These are phyloP conservation scores for Fusarium bactridioides DNA, from an alignment of 2,329 filamentous ascomycete genomes.

Conservation along the genomic window DNA sequence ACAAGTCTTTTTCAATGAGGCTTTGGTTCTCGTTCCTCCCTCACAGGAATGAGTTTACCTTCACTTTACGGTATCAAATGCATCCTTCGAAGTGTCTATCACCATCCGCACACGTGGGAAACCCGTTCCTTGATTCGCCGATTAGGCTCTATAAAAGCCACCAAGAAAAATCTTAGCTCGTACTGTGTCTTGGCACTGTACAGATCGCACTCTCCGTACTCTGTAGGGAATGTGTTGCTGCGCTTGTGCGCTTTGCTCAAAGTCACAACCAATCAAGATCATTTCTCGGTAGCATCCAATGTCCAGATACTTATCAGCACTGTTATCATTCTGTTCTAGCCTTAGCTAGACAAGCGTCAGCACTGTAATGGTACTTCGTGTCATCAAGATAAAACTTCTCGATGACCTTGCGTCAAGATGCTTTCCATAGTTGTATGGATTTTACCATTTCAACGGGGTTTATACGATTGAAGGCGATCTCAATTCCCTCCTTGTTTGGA, in stretches of 20 bases:
- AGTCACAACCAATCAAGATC: constrained; percentile 23
- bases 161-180: constrained; percentile 10
- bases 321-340: constrained; percentile 6
- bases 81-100: constrained; percentile 8
- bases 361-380: constrained; percentile 4
- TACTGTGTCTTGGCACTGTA: constrained; percentile 31
- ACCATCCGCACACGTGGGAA: constrained; percentile 36
- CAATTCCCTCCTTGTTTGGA: background rate
- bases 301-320: constrained; percentile 35
- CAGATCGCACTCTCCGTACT: background rate
- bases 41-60: constrained; percentile 1
- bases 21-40: background rate
- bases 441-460: background rate
- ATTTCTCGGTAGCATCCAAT: constrained; percentile 21
- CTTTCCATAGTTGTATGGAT: background rate
- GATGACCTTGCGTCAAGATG: background rate
- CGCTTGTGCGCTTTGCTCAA: constrained; percentile 20
- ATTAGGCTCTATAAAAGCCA: constrained; percentile 24
- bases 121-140: constrained; percentile 31
- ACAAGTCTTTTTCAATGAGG: background rate
- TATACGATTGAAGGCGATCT: background rate
- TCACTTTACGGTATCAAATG: background rate
- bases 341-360: constrained; percentile 14
- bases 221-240: constrained; percentile 18
- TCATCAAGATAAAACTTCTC: background rate